Evolutionary conservation across 768 basidiomycete species (phyloP).

Genomic region (Tricholoma matsutake): DNA sequence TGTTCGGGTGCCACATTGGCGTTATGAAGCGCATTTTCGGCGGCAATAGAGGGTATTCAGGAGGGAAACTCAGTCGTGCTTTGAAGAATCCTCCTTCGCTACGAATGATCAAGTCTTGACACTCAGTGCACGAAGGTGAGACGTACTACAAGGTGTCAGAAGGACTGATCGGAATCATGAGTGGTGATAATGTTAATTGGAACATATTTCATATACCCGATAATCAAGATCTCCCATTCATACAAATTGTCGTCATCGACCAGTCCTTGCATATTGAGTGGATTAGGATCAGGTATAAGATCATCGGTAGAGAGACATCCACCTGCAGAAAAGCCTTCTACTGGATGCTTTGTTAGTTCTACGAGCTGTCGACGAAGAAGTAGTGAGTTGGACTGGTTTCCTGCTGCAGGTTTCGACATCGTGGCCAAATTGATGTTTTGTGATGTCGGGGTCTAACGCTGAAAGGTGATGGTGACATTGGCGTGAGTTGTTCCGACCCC

Average conservation of each 20-base stretch:
- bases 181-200: slow-evolving; percentile 5
- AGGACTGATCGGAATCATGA: slow-evolving; percentile 52
- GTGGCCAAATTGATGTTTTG: slow-evolving; percentile 11
- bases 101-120: slow-evolving; percentile 3
- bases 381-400: slow-evolving; percentile 46
- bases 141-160: slow-evolving; percentile 89
- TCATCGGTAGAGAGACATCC: slow-evolving; percentile 26
- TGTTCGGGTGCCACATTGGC: slow-evolving; percentile 97
- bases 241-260: slow-evolving; percentile 93
- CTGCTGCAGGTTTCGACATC: slow-evolving; percentile 46
- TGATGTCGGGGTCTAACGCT: slow-evolving; percentile 12
- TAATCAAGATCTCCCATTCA: slow-evolving; percentile 96
- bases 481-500: slow-evolving; percentile 7
- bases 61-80: slow-evolving; percentile 84
- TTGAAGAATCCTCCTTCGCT: slow-evolving; percentile 98
- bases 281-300: slow-evolving; percentile 25
- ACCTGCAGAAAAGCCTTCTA: slow-evolving; percentile 97
- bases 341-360: slow-evolving; percentile 89
- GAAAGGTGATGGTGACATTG: not conserved
- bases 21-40: slow-evolving; percentile 97
- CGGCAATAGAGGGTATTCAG: slow-evolving; percentile 85
- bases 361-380: slow-evolving; percentile 75
- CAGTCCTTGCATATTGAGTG: slow-evolving; percentile 53
- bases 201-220: slow-evolving; percentile 58
- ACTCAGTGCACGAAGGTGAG: not conserved